Conservation (phyloP, 2,329 filamentous ascomycete genomes). For the Neopestalotiopsis sp. region DNA sequence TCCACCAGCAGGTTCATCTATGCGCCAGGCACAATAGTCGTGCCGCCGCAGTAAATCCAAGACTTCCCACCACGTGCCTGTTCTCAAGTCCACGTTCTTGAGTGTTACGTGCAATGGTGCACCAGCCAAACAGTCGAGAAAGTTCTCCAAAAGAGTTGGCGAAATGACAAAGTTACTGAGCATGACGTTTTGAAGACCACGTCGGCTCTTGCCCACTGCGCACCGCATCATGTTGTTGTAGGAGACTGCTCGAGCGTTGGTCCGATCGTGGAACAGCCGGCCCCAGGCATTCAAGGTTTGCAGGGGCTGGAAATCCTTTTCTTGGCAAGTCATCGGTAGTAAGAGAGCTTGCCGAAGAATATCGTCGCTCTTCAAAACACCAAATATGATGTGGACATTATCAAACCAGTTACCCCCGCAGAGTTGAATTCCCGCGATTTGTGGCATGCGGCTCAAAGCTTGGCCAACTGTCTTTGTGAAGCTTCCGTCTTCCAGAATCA, state of each 20-base stretch:
- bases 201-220: not conserved
- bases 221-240: not conserved
- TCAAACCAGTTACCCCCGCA: conserved; percentile 9
- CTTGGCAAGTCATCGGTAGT: not conserved
- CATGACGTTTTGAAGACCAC: not conserved
- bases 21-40: not conserved
- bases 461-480: not conserved
- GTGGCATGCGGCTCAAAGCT: not conserved
- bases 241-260: not conserved
- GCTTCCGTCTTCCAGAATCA: not conserved
- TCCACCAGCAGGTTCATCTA: not conserved
- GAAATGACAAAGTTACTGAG: not conserved
- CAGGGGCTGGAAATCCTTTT: not conserved
- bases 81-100: not conserved
- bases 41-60: not conserved
- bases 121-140: not conserved
- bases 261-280: not conserved
- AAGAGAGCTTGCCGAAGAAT: conserved; percentile 4
- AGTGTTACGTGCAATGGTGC: not conserved
- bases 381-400: not conserved
- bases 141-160: not conserved
- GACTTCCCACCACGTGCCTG: not conserved
- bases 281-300: not conserved
- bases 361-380: not conserved
- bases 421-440: not conserved